Conservation (phyloP, 129 eudicot species). For the Dittrichia graveolens region DNA sequence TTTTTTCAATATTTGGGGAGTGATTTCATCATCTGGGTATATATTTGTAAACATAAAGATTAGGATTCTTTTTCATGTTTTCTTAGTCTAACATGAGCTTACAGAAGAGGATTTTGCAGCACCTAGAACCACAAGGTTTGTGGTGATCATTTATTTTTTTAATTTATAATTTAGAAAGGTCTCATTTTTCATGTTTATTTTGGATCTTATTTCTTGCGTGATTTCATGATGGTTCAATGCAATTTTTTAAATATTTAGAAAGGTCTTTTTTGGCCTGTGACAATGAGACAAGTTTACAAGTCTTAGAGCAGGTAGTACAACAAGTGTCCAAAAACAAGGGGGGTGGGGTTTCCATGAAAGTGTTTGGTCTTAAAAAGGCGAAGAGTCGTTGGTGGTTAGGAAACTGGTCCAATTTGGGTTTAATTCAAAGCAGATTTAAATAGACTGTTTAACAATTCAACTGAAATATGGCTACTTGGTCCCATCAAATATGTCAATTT, state of each 20-base stretch:
- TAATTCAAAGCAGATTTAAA: conserved; percentile 22
- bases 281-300: conserved; percentile 13
- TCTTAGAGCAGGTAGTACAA: conserved; percentile 12
- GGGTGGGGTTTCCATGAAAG: conserved; percentile 11
- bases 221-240: background rate
- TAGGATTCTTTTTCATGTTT: conserved; percentile 20
- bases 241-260: background rate
- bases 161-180: background rate
- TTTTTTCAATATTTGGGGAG: conserved; percentile 24
- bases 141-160: conserved; percentile 18
- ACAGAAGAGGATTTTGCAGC: conserved; percentile 33
- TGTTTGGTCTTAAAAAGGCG: background rate
- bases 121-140: conserved; percentile 28
- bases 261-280: conserved; percentile 1
- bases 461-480: conserved; percentile 25
- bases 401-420: conserved; percentile 29
- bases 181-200: conserved; percentile 1
- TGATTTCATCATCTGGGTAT: conserved; percentile 25
- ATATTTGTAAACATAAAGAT: conserved; percentile 36
- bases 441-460: conserved; percentile 27
- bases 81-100: conserved; percentile 28
- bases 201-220: background rate
- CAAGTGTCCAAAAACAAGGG: background rate
- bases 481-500: conserved; percentile 29
- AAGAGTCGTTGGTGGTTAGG: conserved; percentile 20